These are phyloP conservation scores for Fraxinus ornus DNA, from an alignment of 305 asterid species.

Conservation along the genomic window DNA sequence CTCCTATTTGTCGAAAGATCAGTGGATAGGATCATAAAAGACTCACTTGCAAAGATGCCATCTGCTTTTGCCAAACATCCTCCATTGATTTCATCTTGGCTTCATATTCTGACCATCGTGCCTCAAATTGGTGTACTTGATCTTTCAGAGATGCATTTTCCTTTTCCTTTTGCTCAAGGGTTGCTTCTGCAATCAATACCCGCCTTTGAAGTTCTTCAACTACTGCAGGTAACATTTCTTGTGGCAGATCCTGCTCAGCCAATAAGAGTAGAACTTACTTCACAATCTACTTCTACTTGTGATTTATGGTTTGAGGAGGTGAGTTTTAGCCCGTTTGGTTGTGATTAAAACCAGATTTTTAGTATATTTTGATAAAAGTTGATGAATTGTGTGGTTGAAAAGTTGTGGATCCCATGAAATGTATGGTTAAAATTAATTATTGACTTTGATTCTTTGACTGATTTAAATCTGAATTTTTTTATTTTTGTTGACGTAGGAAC, in stretches of 20 bases:
- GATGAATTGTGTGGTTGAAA: not conserved
- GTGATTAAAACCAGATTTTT: not conserved
- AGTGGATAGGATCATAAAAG: not conserved
- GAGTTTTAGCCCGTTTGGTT: not conserved
- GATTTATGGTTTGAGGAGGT: not conserved
- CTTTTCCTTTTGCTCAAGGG: slow-evolving; percentile 63
- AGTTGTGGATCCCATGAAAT: not conserved
- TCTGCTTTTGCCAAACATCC: slow-evolving; percentile 92
- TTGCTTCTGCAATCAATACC: slow-evolving; percentile 47
- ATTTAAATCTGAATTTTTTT: too few relatives aligned
- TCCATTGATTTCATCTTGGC: slow-evolving; percentile 85
- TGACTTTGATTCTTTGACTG: too few relatives aligned
- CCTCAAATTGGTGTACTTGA: slow-evolving; percentile 63
- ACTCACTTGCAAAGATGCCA: slow-evolving; percentile 79
- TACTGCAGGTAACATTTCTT: slow-evolving; percentile 48
- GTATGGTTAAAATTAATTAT: not conserved
- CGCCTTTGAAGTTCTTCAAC: slow-evolving; percentile 73
- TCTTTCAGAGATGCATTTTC: slow-evolving; percentile 70
- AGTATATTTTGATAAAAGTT: not conserved
- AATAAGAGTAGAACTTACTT: slow-evolving; percentile 21
- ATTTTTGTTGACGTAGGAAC: too few relatives aligned
- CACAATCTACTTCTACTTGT: not conserved
- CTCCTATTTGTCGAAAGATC: not conserved
- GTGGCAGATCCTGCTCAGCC: slow-evolving; percentile 54
- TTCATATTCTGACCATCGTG: slow-evolving; percentile 75